phyloP scores from a whole-genome alignment of 768 basidiomycete genomes.

The Suillus brevipes region DNA sequence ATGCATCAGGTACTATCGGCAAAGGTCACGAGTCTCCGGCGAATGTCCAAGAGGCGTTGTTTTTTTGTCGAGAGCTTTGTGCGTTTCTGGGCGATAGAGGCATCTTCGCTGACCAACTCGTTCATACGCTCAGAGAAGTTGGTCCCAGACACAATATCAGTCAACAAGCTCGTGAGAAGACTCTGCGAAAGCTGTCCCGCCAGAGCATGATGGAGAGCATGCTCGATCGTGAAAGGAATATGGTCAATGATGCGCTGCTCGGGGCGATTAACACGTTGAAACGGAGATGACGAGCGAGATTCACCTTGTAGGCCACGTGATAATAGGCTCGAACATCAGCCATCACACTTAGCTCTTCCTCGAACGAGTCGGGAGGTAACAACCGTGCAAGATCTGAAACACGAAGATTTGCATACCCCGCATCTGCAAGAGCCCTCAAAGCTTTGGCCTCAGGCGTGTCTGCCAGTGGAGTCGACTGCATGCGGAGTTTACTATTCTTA shows the following conservation, averaged over 20 bases:
- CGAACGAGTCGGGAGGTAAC: conserved; percentile 27
- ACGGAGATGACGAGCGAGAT: background rate
- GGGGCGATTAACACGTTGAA: background rate
- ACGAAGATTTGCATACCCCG: conserved; percentile 25
- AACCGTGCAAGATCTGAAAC: conserved; percentile 29
- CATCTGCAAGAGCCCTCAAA: conserved; percentile 30
- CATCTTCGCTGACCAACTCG: conserved; percentile 49
- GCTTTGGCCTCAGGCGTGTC: conserved; percentile 10
- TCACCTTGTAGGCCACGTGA: conserved; percentile 53
- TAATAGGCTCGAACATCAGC: conserved; percentile 58
- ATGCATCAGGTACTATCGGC: background rate
- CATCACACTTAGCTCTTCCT: conserved; percentile 51
- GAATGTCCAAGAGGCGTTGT: conserved; percentile 41
- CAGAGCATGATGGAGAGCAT: conserved; percentile 42
- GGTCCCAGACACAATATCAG: conserved; percentile 13
- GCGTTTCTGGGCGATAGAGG: conserved; percentile 35
- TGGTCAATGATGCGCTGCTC: conserved; percentile 55
- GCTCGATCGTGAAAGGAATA: conserved; percentile 51
- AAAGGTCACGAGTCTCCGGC: conserved; percentile 34
- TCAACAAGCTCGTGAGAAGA: conserved; percentile 38
- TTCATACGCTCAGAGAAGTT: conserved; percentile 34
- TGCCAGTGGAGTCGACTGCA: background rate
- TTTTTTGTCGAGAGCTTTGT: conserved; percentile 34
- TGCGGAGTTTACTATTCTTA: background rate
- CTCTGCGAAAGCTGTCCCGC: conserved; percentile 34